Evolutionary conservation across 2,329 filamentous ascomycete species (phyloP), one percentile per base, ranked within the genome.

Genomic region (Fusarium subtropicale): DNA sequence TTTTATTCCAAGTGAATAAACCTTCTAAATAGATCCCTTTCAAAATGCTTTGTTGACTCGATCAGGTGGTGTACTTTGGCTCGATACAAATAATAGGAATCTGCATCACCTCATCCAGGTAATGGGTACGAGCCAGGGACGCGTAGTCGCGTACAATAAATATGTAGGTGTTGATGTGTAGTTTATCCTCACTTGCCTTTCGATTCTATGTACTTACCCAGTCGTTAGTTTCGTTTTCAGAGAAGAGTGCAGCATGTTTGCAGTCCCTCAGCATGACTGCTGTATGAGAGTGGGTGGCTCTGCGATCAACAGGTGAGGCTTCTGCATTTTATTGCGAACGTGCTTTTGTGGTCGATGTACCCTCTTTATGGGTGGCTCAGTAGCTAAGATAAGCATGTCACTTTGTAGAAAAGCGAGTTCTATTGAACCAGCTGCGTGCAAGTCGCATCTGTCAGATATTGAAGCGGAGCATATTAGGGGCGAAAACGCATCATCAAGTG

Each of bases 361-460:
- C 24, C 18, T 28, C 7, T 51, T 7, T 6, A 15, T 20, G 16
- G 24, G 41, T 7, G 44, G 20, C 7, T 20, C 18, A 52, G 9
- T 4, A 28, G n/a, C n/a, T 16, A 22, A 18, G 13, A 11, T 6
- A 18, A 24, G 12, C 26, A 15, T 34, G 15, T 22, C 18, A 36
- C 8, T 15, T 18, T 18, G n/a, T n/a, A 16, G 13, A 30, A 42
- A 31, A 63, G 15, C 36, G 30, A 24, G 15, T n/a, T 45, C 11
- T 44, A 28, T 31, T 22, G 22, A 20, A 42, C 33, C 28, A 24
- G 8, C n/a, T 13, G 20, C 26, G 38, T 60, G 22, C 28, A 66
- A 48, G 47, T 66, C n/a, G 34, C 38, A 15, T 45, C 18, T 44
- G 15, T 45, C 18, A 31, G 42, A 42, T 64, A 31, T 24, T 13